Evolutionary conservation across 768 basidiomycete species (phyloP), one percentile per base, ranked within the genome.

Genomic region (Suillus decipiens): DNA sequence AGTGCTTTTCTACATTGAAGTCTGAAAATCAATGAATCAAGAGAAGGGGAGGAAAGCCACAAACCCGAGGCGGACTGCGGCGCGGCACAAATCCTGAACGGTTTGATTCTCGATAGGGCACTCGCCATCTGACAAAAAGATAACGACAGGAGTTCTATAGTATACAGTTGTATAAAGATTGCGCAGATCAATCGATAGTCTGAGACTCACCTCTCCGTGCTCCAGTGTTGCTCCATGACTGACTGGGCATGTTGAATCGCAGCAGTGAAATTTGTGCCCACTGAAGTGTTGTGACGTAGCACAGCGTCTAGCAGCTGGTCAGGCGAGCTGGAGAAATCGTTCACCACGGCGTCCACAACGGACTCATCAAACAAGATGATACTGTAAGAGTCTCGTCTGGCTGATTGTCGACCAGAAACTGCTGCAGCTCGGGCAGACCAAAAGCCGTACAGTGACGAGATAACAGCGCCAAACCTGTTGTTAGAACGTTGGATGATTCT

Each of bases 381-480:
- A 10, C 82, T 86, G 65, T 88, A 88, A 0, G 87, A 77, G 62
- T 88, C 87, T 41, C 79, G 72, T 24, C 83, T 79, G 0, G 67
- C 70, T 17, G 69, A 69, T 53, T 72, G 72, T 6, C 68, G 61
- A 39, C 48, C 62, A 59, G 70, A 36, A 62, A 79, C 61, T 4
- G 81, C 80, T 12, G 77, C 72, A 10, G 78, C 75, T 3, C 86
- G 79, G 1, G 87, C 80, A 14, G 72, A 64, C 86, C 87, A 88
- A 69, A 88, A 88, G 19, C 76, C 73, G 58, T 85, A 70, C 7
- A 88, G 66, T 0, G 86, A 81, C 0, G 85, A 83, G 50, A 82
- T 82, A 1, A 87, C 87, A 0, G 86, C 85, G 0, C 86, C 86
- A 19, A 86, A 78, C 36, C 86, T 73, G 64, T 88, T 82, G 61